Evolutionary conservation across 2,329 filamentous ascomycete species (phyloP).

Genomic region (Tolypocladium sp.): DNA sequence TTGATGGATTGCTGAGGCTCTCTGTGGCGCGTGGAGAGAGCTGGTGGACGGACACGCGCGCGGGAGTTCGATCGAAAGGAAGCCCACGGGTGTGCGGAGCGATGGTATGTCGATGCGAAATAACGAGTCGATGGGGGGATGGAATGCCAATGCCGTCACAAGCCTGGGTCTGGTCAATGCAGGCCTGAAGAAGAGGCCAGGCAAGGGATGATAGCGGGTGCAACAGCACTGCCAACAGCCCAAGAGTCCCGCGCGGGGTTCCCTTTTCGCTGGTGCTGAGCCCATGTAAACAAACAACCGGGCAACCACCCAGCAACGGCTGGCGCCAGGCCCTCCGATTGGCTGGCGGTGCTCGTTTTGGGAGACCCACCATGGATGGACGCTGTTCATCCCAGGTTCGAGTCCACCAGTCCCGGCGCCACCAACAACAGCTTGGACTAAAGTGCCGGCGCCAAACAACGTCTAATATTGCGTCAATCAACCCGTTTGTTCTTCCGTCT

Average conservation of each 20-base stretch:
- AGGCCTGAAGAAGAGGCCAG: neutral
- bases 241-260: slow-evolving; percentile 1
- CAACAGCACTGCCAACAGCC: neutral
- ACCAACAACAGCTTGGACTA: neutral
- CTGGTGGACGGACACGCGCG: neutral
- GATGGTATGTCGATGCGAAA: neutral
- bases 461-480: neutral
- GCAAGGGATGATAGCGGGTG: neutral
- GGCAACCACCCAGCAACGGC: slow-evolving; percentile 23
- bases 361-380: too few species aligned
- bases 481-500: neutral
- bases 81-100: neutral
- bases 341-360: slow-evolving; percentile 1
- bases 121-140: neutral
- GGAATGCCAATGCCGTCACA: slow-evolving; percentile 3
- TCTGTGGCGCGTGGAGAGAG: slow-evolving; percentile 8
- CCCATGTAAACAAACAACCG: slow-evolving; percentile 23
- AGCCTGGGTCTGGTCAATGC: neutral
- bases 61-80: neutral
- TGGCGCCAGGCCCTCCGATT: slow-evolving; percentile 9
- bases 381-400: neutral
- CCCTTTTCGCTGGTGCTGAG: neutral
- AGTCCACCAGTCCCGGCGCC: neutral
- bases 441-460: neutral
- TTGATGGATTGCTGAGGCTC: slow-evolving; percentile 7